Evolutionary conservation across 805 yeast species (phyloP).

Genomic region (Saccharomycopsis oosterbeekiorum): DNA sequence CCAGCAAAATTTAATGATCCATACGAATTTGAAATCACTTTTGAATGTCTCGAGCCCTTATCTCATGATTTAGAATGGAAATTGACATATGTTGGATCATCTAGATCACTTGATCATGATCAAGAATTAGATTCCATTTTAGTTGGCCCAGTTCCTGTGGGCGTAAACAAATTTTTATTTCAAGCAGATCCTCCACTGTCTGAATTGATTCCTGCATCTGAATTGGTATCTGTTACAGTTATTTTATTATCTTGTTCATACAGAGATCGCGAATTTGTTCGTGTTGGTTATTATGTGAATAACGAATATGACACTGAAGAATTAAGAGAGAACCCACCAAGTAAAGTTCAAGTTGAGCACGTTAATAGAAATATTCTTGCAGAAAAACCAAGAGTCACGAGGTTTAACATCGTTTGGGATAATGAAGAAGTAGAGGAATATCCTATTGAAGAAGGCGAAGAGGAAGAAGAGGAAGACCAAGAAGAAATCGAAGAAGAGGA

Average conservation of each 20-base stretch:
- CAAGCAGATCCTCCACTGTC: constrained; percentile 97
- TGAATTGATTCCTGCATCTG: constrained; percentile 91
- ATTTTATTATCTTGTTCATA: constrained; percentile 88
- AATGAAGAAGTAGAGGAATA: constrained; percentile 66
- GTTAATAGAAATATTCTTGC: constrained; percentile 92
- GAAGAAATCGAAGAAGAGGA: constrained; percentile 49
- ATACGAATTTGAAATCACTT: constrained; percentile 93
- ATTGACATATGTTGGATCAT: constrained; percentile 91
- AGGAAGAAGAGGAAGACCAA: constrained; percentile 57
- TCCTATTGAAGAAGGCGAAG: constrained; percentile 60
- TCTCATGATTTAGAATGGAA: constrained; percentile 91
- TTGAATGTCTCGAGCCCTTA: constrained; percentile 89
- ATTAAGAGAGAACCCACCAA: constrained; percentile 85
- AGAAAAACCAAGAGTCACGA: constrained; percentile 94
- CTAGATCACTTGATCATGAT: constrained; percentile 89
- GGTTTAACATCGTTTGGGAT: constrained; percentile 97
- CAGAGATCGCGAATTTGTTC: constrained; percentile 86
- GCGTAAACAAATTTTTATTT: constrained; percentile 85
- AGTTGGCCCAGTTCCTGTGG: constrained; percentile 99
- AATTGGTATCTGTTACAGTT: constrained; percentile 90
- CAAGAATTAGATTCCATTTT: constrained; percentile 91
- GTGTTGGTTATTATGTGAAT: constrained; percentile 96
- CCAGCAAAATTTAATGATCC: constrained; percentile 93
- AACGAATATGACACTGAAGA: constrained; percentile 95
- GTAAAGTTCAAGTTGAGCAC: constrained; percentile 85